A percentile compares a stretch with the other conserved stretches of the same genome.
Conservation (phyloP, 2,329 filamentous ascomycete species). For the Microdochium trichocladiopsis region DNA sequence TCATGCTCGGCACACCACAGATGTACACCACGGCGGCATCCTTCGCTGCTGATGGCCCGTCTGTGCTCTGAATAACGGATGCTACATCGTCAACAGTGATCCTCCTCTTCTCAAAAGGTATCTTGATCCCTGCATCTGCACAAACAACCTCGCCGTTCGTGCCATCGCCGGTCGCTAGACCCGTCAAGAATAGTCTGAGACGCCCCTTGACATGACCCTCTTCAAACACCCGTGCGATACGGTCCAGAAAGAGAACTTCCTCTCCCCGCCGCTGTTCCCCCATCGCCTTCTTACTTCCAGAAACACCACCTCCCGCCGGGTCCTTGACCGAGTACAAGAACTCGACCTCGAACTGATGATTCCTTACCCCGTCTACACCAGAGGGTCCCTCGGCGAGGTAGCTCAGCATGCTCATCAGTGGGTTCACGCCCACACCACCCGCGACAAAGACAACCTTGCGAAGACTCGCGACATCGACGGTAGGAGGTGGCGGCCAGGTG, state of each 20-base stretch:
- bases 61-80: neutral
- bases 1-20: slow-evolving; percentile 63
- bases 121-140: slow-evolving; percentile 13
- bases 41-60: neutral
- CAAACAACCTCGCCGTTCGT: neutral
- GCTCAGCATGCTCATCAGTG: slow-evolving; percentile 66
- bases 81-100: slow-evolving; percentile 26
- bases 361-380: slow-evolving; percentile 41
- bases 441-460: slow-evolving; percentile 66
- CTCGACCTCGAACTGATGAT: slow-evolving; percentile 32
- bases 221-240: slow-evolving; percentile 34
- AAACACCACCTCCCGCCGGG: slow-evolving; percentile 7
- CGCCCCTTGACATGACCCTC: slow-evolving; percentile 27
- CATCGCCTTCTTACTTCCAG: slow-evolving; percentile 16
- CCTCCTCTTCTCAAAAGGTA: slow-evolving; percentile 17
- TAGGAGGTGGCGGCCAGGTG: slow-evolving; percentile 58
- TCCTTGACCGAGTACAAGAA: slow-evolving; percentile 55
- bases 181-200: slow-evolving; percentile 41
- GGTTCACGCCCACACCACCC: slow-evolving; percentile 79
- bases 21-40: slow-evolving; percentile 36
- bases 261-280: too few relatives aligned
- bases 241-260: slow-evolving; percentile 43
- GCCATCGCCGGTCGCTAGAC: neutral
- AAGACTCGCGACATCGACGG: slow-evolving; percentile 31
- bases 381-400: slow-evolving; percentile 39